A percentile compares a stretch with the other conserved stretches of the same genome.
phyloP scores from a whole-genome alignment of 2,329 filamentous ascomycete species.

The Arachnomyces sp. region DNA sequence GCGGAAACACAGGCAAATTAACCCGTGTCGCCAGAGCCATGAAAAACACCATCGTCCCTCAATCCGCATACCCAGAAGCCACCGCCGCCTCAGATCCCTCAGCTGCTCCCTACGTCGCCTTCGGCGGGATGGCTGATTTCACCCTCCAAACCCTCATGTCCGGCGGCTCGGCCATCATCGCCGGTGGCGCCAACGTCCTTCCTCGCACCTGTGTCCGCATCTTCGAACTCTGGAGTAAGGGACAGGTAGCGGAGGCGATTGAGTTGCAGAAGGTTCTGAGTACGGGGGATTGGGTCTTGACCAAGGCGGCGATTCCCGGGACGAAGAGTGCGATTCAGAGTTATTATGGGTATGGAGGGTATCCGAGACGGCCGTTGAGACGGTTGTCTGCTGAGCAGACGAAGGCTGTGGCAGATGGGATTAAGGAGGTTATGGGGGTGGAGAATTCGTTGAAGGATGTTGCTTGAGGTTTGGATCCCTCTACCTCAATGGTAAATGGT shows the following conservation, averaged over 20 bases:
- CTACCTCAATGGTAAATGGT: constrained; percentile 1
- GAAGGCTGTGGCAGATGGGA: constrained; percentile 25
- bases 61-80: constrained; percentile 22
- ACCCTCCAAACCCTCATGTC: constrained; percentile 73
- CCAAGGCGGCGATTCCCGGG: constrained; percentile 74
- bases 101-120: constrained; percentile 63
- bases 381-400: constrained; percentile 25
- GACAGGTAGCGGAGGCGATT: constrained; percentile 68
- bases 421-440: constrained; percentile 29
- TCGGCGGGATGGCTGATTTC: constrained; percentile 84
- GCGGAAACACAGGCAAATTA: constrained; percentile 82
- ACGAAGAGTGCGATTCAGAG: constrained; percentile 78
- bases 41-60: constrained; percentile 58
- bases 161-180: constrained; percentile 78
- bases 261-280: constrained; percentile 68
- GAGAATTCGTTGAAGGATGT: constrained; percentile 29
- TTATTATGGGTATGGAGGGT: constrained; percentile 77
- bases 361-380: constrained; percentile 57
- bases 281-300: constrained; percentile 75
- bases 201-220: constrained; percentile 75
- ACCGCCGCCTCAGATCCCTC: constrained; percentile 21
- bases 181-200: constrained; percentile 78
- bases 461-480: constrained; percentile 15
- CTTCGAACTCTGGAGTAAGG: constrained; percentile 69
- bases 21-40: constrained; percentile 70